Percentiles rank a stretch among this genome's conserved stretches.
phyloP scores from a whole-genome alignment of 1,284 basidiomycete genomes.

The Bjerkandera adusta region DNA sequence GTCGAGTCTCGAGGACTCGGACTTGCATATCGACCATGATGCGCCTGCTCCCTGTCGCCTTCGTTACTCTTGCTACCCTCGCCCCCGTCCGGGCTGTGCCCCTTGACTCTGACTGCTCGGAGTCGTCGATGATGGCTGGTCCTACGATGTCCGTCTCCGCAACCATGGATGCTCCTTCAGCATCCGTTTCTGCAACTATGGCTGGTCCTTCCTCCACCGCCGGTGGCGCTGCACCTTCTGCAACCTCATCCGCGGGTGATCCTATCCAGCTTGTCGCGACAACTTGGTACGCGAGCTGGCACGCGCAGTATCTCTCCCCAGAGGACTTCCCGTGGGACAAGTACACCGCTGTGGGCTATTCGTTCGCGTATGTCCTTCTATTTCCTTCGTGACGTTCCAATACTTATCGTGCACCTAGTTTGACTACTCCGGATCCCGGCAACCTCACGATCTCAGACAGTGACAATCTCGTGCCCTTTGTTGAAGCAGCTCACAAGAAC shows the following conservation, averaged over 20 bases:
- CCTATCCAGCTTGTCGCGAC: slow-evolving; percentile 43
- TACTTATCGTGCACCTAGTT: slow-evolving; percentile 27
- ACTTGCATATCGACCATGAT: too few species aligned
- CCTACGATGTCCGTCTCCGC: too few species aligned
- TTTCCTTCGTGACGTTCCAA: slow-evolving; percentile 41
- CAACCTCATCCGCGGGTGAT: slow-evolving; percentile 13
- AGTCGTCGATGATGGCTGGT: too few species aligned
- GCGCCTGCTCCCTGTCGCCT: too few species aligned
- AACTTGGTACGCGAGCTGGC: slow-evolving; percentile 62
- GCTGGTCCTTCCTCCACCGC: slow-evolving; percentile 5
- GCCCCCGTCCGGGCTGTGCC: too few species aligned
- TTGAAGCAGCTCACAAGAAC: slow-evolving; percentile 49
- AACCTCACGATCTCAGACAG: slow-evolving; percentile 40
- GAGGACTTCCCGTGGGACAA: slow-evolving; percentile 51
- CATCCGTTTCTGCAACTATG: too few species aligned
- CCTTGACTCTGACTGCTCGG: too few species aligned
- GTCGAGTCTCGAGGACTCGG: too few species aligned
- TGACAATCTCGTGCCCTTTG: slow-evolving; percentile 47
- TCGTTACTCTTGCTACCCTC: too few species aligned
- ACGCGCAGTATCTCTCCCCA: slow-evolving; percentile 38
- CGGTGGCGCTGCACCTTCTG: slow-evolving; percentile 3
- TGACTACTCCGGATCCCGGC: slow-evolving; percentile 46
- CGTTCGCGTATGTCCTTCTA: slow-evolving; percentile 52
- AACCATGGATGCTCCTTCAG: too few species aligned
- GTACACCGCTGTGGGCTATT: slow-evolving; percentile 52